Conservation (phyloP, 1,139 yeast genomes). For the Candida sp. region DNA sequence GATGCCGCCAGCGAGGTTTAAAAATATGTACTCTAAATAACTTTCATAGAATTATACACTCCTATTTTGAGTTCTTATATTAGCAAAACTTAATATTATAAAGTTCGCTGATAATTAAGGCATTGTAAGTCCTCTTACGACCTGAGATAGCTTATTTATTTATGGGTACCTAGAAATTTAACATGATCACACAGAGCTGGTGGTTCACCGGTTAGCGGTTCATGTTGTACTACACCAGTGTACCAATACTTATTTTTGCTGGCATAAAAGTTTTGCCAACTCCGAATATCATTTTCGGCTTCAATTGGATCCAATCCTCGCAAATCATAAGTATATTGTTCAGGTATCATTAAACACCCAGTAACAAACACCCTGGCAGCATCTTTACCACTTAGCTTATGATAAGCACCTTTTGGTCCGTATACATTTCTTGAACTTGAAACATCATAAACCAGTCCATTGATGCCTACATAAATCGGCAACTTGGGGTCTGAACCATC, state of each 20-base stretch:
- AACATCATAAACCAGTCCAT: constrained; percentile 74
- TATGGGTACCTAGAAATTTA: constrained; percentile 27
- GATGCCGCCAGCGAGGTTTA: constrained; percentile 41
- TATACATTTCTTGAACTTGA: constrained; percentile 50
- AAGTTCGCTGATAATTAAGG: too few relatives aligned
- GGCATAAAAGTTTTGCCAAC: constrained; percentile 56
- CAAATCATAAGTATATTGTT: constrained; percentile 64
- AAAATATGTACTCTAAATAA: too few relatives aligned
- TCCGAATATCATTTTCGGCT: constrained; percentile 22
- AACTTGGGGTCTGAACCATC: constrained; percentile 47
- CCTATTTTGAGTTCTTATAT: too few relatives aligned
- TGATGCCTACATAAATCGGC: constrained; percentile 65
- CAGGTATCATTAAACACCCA: constrained; percentile 62
- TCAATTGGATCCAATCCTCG: constrained; percentile 51
- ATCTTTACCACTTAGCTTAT: constrained; percentile 63
- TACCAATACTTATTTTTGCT: constrained; percentile 55
- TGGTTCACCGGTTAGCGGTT: constrained; percentile 26
- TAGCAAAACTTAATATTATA: too few relatives aligned
- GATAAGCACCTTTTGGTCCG: constrained; percentile 65
- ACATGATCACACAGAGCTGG: constrained; percentile 36
- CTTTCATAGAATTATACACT: too few relatives aligned
- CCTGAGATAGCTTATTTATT: background rate
- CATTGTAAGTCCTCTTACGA: too few relatives aligned
- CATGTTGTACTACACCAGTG: constrained; percentile 55
- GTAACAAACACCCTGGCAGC: constrained; percentile 74